Percentiles rank a stretch among this genome's conserved stretches.
These are phyloP conservation scores for Parmales sp. DNA, from an alignment of 108 stramenopile species.

Conservation along the genomic window DNA sequence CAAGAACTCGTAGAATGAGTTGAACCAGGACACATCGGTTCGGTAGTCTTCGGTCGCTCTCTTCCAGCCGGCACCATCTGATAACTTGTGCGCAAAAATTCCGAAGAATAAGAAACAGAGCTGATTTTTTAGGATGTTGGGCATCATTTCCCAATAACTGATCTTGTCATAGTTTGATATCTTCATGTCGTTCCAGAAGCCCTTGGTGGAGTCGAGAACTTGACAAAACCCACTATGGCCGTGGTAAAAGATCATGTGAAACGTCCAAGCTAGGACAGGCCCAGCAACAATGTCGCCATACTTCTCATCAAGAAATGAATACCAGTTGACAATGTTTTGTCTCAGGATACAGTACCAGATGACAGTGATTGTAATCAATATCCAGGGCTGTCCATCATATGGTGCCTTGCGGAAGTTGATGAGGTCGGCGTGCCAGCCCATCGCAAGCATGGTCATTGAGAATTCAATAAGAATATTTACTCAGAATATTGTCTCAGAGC, in stretches of 20 bases:
- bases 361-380: too few species aligned
- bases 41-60: too few species aligned
- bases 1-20: neutral
- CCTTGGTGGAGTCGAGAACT: neutral
- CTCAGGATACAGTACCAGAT: too few species aligned
- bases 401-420: too few species aligned
- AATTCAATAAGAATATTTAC: too few species aligned
- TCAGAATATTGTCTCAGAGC: too few species aligned
- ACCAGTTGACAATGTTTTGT: too few species aligned
- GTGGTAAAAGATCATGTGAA: constrained; percentile 1
- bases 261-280: neutral
- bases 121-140: neutral
- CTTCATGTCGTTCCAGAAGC: neutral
- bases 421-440: too few species aligned
- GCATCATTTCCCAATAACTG: neutral
- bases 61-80: neutral
- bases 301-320: neutral
- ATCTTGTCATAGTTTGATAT: neutral
- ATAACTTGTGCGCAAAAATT: neutral
- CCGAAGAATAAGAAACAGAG: neutral
- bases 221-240: neutral
- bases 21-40: neutral
- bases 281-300: neutral
- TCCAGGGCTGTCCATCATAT: too few species aligned
- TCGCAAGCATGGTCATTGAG: too few species aligned